phyloP scores from a whole-genome alignment of 306 rosid species.

The Luffa aegyptiaca region DNA sequence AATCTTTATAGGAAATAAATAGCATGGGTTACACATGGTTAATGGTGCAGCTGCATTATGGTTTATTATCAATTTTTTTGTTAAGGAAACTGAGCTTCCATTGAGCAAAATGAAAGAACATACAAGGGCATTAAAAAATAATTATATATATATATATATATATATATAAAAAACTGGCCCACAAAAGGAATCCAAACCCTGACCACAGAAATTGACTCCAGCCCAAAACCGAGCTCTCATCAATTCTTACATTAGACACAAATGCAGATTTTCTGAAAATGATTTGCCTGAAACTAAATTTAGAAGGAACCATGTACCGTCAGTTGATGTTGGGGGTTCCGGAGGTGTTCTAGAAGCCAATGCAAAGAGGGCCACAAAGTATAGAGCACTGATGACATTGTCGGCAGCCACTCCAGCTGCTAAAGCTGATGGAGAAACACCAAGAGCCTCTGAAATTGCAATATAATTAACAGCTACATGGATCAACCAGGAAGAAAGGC shows the following conservation, averaged over 20 bases:
- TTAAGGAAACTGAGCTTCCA: not conserved
- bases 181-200: not conserved
- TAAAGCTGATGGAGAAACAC: conserved; percentile 38
- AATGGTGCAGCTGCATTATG: not conserved
- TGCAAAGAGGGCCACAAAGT: conserved; percentile 31
- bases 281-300: not conserved
- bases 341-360: conserved; percentile 34
- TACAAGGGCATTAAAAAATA: not conserved
- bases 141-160: too few species aligned
- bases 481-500: conserved; percentile 12
- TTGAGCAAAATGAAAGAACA: not conserved
- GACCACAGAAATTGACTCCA: not conserved
- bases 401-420: conserved; percentile 50
- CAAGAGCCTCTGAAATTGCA: conserved; percentile 50
- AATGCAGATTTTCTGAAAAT: not conserved
- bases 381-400: conserved; percentile 32
- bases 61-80: not conserved
- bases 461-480: conserved; percentile 39
- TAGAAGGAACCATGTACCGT: conserved; percentile 17
- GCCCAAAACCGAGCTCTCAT: not conserved
- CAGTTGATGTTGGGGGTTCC: conserved; percentile 17
- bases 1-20: not conserved
- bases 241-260: not conserved
- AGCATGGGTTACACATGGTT: not conserved
- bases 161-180: not conserved